These are phyloP conservation scores for Acacia crassicarpa DNA, from an alignment of 306 rosid species.

Conservation along the genomic window DNA sequence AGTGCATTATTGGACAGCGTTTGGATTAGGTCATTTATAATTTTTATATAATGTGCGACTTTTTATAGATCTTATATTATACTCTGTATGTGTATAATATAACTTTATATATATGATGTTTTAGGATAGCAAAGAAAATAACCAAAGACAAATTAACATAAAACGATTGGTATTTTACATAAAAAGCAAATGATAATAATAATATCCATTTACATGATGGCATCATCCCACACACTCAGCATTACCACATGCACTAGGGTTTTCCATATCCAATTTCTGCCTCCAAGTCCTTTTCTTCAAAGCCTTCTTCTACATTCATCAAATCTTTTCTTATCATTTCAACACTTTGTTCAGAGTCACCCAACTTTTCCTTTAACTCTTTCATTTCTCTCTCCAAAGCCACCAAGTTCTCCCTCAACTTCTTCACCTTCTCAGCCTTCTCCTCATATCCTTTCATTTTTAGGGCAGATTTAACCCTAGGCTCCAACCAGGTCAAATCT, in stretches of 20 bases:
- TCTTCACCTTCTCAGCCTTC: not conserved
- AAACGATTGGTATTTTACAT: too few relatives aligned
- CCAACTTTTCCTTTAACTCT: not conserved
- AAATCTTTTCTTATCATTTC: not conserved
- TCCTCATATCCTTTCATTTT: not conserved
- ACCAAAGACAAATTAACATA: too few relatives aligned
- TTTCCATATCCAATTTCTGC: constrained; percentile 10
- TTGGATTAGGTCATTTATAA: too few relatives aligned
- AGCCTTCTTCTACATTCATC: not conserved
- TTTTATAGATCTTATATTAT: too few relatives aligned
- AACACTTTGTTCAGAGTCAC: not conserved
- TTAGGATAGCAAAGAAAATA: too few relatives aligned
- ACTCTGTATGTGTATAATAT: too few relatives aligned
- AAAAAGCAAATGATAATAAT: too few relatives aligned
- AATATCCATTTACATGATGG: not conserved
- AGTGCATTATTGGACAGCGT: too few relatives aligned
- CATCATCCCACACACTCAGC: not conserved
- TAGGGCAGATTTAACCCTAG: not conserved
- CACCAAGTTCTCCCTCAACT: not conserved
- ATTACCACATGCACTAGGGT: not conserved
- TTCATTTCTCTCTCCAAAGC: not conserved
- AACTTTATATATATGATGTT: too few relatives aligned
- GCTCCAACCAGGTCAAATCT: not conserved
- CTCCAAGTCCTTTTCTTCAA: not conserved
- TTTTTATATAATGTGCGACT: too few relatives aligned